Evolutionary conservation across 106 monocot species (phyloP), one percentile per base, ranked within the genome.

Genomic region (Vanilla planifolia): DNA sequence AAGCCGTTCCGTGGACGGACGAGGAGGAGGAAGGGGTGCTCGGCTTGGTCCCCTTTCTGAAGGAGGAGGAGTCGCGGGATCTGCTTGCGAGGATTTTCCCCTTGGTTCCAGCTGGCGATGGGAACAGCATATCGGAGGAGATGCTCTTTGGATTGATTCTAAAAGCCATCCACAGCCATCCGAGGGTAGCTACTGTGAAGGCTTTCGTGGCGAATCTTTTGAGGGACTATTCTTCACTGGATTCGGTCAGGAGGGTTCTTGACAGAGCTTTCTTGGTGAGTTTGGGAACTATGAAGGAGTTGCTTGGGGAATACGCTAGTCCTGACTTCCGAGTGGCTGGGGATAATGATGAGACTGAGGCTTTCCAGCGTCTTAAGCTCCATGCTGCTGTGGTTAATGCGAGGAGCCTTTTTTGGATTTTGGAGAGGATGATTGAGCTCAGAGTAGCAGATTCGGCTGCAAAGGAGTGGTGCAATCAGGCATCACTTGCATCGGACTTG

Each of bases 1-100:
- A 96, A 66, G 80, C 95, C 7, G 86, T 96, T 2, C 95, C 95
- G 0, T 96, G 95, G 95, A 72, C 86, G 24, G 86, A 86, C 26
- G 86, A 86, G 21, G 86, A 90, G 61, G 95, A 96, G 52, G 70
- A 67, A 16, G 51, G 59, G 10, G 59, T 92, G 33, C 60, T 86
- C 21, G 25, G 32, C 26, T 20, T 75, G 19, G 57, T 84, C 55
- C 95, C 86, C 32, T 78, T 79, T 33, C 83, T 96, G 32, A 67
- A 46, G 17, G 42, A 65, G 10, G 71, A 75, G 48, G 90, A 87
- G 39, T 84, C 86, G 3, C 32, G 21, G 1, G 71, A 86, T 30
- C 80, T 96, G 67, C 61, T 86, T 29, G 80, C 80, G 3, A 59
- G 95, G 20, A n/a, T 87, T 15, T 43, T 55, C 1, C 77, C 77